Evolutionary conservation across 2,329 filamentous ascomycete species (phyloP), one percentile per base, ranked within the genome.

Genomic region (Zymoseptoria brevis): DNA sequence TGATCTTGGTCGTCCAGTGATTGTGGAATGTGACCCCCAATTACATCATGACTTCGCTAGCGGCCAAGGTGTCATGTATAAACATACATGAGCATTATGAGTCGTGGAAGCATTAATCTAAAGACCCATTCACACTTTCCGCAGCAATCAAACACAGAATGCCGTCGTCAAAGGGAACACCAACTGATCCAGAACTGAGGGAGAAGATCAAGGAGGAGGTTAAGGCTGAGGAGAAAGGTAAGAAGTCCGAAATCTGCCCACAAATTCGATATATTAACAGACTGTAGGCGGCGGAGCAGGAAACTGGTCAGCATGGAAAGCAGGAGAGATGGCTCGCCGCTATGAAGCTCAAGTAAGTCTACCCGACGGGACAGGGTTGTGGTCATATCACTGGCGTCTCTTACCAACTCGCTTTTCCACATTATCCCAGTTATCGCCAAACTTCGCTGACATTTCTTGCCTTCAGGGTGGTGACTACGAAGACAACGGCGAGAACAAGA

Each of bases 171-270:
- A 72, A 72, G 58, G 69, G 69, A 55, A 65, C 69, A 56, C 69
- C 69, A 9, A 71, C 69, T 1, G 69, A 72, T 60, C 69, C 69
- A 1, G 69, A 71, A 54, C 56, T 72, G 54, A 60, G 69, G 13
- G 69, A 71, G 58, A 66, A 64, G 61, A 64, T 72, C 60, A 71
- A 72, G 61, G 69, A 72, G 60, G 69, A 72, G 58, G 69, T 72
- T 26, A 71, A 71, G 60, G 55, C 55, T 11, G 68, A 71, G 54
- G 67, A 70, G 62, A 72, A 22, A 22, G 21, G 21, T 4, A 22
- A 22, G 21, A 22, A 22, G 2, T 22, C 21, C 21, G 4, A 2
- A 22, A 22, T 4, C n/a, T n/a, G n/a, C n/a, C 21, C 21, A 22
- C 21, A 22, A 22, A 22, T 4, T 22, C 2, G 21, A 22, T 2